Evolutionary conservation across 2,329 filamentous ascomycete genomes (phyloP).

Genomic region (Leptosphaerulina australis): DNA sequence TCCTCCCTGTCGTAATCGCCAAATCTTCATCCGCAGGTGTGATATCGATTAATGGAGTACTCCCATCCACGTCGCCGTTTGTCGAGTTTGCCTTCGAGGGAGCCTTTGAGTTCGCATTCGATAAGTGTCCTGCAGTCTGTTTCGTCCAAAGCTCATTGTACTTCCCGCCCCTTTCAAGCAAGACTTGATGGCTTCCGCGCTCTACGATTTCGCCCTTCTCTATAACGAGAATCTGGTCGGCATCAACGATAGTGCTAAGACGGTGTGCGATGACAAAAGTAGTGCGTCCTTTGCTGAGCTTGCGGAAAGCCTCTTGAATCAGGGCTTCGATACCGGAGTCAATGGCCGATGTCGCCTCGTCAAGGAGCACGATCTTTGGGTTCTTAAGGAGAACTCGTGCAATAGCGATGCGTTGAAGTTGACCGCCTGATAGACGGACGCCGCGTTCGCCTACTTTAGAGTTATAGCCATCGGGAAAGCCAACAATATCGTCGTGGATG

Average conservation of each 20-base stretch:
- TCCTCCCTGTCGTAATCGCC: constrained; percentile 22
- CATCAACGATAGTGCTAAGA: constrained; percentile 82
- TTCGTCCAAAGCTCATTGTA: constrained; percentile 90
- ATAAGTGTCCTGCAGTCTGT: constrained; percentile 60
- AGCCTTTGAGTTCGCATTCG: constrained; percentile 24
- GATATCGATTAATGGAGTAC: constrained; percentile 31
- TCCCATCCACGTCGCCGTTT: constrained; percentile 17
- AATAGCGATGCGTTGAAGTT: constrained; percentile 70
- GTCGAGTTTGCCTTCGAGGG: constrained; percentile 26
- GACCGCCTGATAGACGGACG: constrained; percentile 65
- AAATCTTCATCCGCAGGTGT: constrained; percentile 31
- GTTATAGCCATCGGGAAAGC: constrained; percentile 57
- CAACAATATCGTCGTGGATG: constrained; percentile 68
- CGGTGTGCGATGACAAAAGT: constrained; percentile 77
- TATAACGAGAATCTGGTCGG: constrained; percentile 82
- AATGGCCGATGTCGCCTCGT: constrained; percentile 89
- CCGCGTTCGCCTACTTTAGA: constrained; percentile 51
- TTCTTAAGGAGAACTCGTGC: constrained; percentile 78
- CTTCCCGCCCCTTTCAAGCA: constrained; percentile 71
- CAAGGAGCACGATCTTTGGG: constrained; percentile 81
- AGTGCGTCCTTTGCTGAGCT: constrained; percentile 65
- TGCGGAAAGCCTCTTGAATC: constrained; percentile 66
- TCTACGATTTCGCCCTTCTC: constrained; percentile 78
- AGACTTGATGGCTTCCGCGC: constrained; percentile 76
- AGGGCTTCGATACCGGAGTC: constrained; percentile 72